Base-by-base conservation (phyloP, 768 basidiomycete genomes). In the Leccinum ochraceum region DNA sequence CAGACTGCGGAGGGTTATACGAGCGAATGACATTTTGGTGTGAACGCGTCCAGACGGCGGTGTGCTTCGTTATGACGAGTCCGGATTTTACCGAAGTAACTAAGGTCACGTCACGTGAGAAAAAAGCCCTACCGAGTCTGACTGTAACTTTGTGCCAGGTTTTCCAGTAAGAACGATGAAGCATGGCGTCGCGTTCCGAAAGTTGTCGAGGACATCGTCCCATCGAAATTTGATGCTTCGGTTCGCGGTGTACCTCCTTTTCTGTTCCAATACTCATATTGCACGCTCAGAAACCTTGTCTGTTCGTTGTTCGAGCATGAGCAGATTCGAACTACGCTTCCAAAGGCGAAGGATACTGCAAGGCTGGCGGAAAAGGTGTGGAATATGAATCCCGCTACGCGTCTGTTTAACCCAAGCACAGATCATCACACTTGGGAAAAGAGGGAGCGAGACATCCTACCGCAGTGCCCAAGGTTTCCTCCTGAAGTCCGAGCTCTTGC, bases 371-470 rank as follows among this genome's bases (percentile, higher is more conserved):
- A 99, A 71, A 95, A 96, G 87, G 95, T 89, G 60, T 22, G 67
- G 17, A 28, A 17, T 36, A 14, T 6, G 14, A 28, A 9, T 26
- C 20, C 6, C 32, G 44, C 39, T 56, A 39, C 39, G 36, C 42
- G 24, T 53, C 61, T 49, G 17, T 53, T 56, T 54, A 54, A 64
- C 56, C 67, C 26, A 16, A 50, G 9, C 17, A 22, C 42, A 93
- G 92, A 87, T 96, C 59, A 98, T 99, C 67, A 93, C 93, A 0
- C 79, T 95, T 65, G 95, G 94, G 62, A 98, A 98, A 79, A 87
- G 85, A 70, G 92, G 90, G 60, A 86, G 82, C 62, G 82, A 83
- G 60, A 80, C 84, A 4, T 80, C 93, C n/a, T 83, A 86, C 68
- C 76, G 85, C 24, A 83, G 85, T 50, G 95, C 94, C 32, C 81